phyloP scores from a whole-genome alignment of 306 rosid genomes.

The Quercus alba region DNA sequence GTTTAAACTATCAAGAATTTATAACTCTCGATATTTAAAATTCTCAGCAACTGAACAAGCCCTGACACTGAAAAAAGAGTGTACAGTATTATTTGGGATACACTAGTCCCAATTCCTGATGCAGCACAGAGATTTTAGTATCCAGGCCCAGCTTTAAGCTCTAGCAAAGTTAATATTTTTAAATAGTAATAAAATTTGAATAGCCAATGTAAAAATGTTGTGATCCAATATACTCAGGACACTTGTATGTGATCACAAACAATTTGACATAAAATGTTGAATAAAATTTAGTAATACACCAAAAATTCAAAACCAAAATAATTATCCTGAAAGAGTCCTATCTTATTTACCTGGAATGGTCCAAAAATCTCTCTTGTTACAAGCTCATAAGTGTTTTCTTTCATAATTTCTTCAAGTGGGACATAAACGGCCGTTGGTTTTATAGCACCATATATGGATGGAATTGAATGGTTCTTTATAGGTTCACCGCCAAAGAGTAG shows the following conservation, averaged over 20 bases:
- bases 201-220: neutral
- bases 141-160: neutral
- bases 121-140: neutral
- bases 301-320: too few relatives aligned
- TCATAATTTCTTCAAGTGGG: constrained; percentile 85
- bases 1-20: too few relatives aligned
- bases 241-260: neutral
- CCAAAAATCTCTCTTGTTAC: constrained; percentile 93
- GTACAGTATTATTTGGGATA: neutral
- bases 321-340: neutral
- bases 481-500: constrained; percentile 88
- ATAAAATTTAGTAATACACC: neutral
- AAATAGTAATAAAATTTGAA: neutral
- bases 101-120: neutral
- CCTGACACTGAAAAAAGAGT: neutral
- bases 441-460: constrained; percentile 74
- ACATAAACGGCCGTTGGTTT: constrained; percentile 84
- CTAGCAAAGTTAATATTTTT: neutral
- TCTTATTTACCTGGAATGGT: constrained; percentile 78
- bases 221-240: neutral
- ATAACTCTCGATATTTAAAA: too few relatives aligned
- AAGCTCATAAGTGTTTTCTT: constrained; percentile 65
- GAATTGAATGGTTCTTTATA: constrained; percentile 73
- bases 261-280: neutral
- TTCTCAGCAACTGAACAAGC: neutral